Conservation (phyloP, 306 rosid species). For the Pachyrhizus erosus region DNA sequence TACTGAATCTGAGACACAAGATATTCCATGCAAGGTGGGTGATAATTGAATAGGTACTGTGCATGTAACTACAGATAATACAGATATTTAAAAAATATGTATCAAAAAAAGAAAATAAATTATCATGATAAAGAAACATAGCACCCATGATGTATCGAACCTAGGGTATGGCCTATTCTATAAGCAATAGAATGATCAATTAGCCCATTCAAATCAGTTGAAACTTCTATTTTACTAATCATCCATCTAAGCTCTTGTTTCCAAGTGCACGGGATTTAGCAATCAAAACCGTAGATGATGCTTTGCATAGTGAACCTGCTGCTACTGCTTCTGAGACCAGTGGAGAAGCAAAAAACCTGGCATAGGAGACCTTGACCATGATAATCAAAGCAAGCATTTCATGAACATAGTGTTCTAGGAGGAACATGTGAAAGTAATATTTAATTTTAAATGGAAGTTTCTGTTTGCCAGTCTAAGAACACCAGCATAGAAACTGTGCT, state of each 20-base stretch:
- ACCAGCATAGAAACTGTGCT: background rate
- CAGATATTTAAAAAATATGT: background rate
- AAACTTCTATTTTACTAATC: background rate
- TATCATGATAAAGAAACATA: background rate
- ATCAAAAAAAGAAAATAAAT: background rate
- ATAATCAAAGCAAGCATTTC: constrained; percentile 4
- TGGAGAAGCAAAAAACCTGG: background rate
- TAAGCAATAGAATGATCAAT: background rate
- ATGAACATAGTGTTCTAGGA: background rate
- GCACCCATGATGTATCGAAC: background rate
- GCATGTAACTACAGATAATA: background rate
- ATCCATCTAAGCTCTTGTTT: constrained; percentile 7
- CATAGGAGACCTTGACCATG: constrained; percentile 3
- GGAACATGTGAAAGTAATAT: constrained; percentile 18
- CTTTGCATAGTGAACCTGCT: constrained; percentile 3
- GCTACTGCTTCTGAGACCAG: constrained; percentile 1
- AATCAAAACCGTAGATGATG: constrained; percentile 5
- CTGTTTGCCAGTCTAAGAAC: constrained; percentile 5
- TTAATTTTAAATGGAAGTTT: background rate
- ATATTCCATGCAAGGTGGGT: background rate
- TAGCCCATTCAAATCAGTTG: background rate
- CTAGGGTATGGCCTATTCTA: background rate
- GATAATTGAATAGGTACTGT: background rate
- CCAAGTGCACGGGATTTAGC: background rate
- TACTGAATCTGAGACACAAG: background rate